These are phyloP conservation scores for Murraya koenigii DNA, from an alignment of 345 rosid species.

Conservation along the genomic window DNA sequence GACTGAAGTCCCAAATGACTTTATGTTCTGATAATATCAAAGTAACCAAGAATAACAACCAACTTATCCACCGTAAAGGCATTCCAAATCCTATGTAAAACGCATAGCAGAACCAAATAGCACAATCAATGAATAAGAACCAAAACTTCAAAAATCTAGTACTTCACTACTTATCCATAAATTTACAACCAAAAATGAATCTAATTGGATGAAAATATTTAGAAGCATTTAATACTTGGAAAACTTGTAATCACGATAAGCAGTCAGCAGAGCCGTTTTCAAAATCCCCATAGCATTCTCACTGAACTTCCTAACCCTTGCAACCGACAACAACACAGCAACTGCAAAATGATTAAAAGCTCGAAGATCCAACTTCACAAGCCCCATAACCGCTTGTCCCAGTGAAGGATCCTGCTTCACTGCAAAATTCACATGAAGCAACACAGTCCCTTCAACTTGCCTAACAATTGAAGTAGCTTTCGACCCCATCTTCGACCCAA, in stretches of 20 bases:
- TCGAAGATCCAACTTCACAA: constrained; percentile 53
- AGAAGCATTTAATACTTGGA: constrained; percentile 31
- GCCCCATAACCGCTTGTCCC: constrained; percentile 64
- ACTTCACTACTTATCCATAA: not conserved
- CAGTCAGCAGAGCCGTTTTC: constrained; percentile 52
- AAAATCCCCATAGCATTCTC: constrained; percentile 50
- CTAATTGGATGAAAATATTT: not conserved
- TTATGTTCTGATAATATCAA: not conserved
- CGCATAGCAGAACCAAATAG: not conserved
- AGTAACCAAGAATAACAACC: not conserved
- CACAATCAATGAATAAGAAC: not conserved
- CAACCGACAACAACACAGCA: constrained; percentile 66
- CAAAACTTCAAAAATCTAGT: not conserved
- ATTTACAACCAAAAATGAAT: not conserved
- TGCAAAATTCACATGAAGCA: constrained; percentile 84
- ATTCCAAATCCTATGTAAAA: not conserved
- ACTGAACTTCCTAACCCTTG: constrained; percentile 66
- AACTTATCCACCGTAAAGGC: not conserved
- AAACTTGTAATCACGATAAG: constrained; percentile 55
- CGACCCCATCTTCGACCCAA: constrained; percentile 50
- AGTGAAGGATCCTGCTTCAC: constrained; percentile 91
- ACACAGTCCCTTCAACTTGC: constrained; percentile 78
- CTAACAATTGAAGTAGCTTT: constrained; percentile 50
- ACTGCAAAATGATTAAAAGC: constrained; percentile 68
- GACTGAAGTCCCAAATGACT: not conserved